phyloP scores from a whole-genome alignment of 768 basidiomycete genomes.

The Naganishia vishniacii region DNA sequence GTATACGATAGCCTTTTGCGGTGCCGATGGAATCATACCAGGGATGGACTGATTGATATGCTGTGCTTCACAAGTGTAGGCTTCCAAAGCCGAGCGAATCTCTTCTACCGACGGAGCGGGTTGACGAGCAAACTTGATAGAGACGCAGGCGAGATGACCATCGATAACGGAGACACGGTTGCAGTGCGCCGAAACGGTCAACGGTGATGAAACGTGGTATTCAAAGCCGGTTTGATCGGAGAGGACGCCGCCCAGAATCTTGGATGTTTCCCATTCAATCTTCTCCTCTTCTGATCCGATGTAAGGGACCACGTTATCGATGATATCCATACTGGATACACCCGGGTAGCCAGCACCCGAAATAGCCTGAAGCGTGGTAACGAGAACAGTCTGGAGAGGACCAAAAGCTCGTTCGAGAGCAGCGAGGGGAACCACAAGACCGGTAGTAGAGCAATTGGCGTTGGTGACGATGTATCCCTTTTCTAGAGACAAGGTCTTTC shows the following conservation, averaged over 20 bases:
- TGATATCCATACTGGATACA: constrained; percentile 76
- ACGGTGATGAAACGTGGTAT: constrained; percentile 69
- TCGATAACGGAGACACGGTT: constrained; percentile 94
- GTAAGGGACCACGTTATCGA: constrained; percentile 93
- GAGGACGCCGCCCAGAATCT: constrained; percentile 82
- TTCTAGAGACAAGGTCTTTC: constrained; percentile 57
- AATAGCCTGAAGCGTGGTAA: constrained; percentile 96
- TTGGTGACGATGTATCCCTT: constrained; percentile 93
- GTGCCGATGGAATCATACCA: constrained; percentile 63
- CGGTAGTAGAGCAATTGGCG: constrained; percentile 96
- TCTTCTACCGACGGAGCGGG: constrained; percentile 83
- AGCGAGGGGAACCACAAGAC: constrained; percentile 79
- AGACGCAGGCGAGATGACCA: constrained; percentile 86
- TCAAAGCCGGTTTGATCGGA: constrained; percentile 65
- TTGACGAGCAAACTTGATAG: constrained; percentile 69
- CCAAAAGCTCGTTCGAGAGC: constrained; percentile 87
- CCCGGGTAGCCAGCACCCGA: constrained; percentile 98
- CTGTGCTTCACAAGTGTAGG: constrained; percentile 71
- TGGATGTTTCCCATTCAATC: constrained; percentile 97
- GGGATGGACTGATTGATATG: constrained; percentile 55
- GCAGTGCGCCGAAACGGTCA: constrained; percentile 87
- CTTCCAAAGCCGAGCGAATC: constrained; percentile 70
- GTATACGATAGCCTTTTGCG: constrained; percentile 76
- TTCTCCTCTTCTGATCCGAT: constrained; percentile 90
- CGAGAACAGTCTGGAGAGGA: constrained; percentile 81